A percentile compares a stretch with the other conserved stretches of the same genome.
Evolutionary conservation across 2,329 filamentous ascomycete species (phyloP).

Genomic region (Aspergillus sojae): DNA sequence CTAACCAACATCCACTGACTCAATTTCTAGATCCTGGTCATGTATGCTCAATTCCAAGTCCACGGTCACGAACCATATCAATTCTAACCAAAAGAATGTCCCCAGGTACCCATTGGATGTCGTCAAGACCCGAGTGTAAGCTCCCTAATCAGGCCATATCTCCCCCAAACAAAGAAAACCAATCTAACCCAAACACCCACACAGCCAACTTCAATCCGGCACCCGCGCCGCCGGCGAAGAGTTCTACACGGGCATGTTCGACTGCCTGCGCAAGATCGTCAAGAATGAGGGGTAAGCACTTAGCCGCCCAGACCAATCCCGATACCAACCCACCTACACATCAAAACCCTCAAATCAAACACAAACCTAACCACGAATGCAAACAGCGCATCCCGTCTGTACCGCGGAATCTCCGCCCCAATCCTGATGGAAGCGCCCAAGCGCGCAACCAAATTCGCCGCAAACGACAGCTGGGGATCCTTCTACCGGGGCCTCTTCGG

Average conservation of each 20-base stretch:
- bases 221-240: slow-evolving; percentile 70
- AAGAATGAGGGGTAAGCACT: slow-evolving; percentile 81
- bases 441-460: slow-evolving; percentile 96
- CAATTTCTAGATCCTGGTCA: slow-evolving; percentile 72
- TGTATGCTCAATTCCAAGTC: slow-evolving; percentile 59
- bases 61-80: background rate
- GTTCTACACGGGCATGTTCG: slow-evolving; percentile 93
- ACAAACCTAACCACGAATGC: background rate
- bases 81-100: background rate
- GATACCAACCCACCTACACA: background rate
- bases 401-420: slow-evolving; percentile 92
- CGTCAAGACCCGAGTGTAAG: slow-evolving; percentile 95
- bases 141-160: slow-evolving; percentile 1
- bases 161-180: background rate
- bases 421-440: slow-evolving; percentile 98
- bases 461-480: slow-evolving; percentile 97
- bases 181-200: background rate
- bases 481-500: slow-evolving; percentile 89
- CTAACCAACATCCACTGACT: slow-evolving; percentile 1
- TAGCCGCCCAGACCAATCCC: background rate
- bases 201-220: slow-evolving; percentile 83
- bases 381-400: slow-evolving; percentile 78
- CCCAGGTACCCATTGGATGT: slow-evolving; percentile 96
- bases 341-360: background rate
- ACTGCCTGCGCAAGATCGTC: slow-evolving; percentile 98